These are phyloP conservation scores for Saxophila tyrrhenica DNA, from an alignment of 495 filamentous ascomycete genomes.

Conservation along the genomic window DNA sequence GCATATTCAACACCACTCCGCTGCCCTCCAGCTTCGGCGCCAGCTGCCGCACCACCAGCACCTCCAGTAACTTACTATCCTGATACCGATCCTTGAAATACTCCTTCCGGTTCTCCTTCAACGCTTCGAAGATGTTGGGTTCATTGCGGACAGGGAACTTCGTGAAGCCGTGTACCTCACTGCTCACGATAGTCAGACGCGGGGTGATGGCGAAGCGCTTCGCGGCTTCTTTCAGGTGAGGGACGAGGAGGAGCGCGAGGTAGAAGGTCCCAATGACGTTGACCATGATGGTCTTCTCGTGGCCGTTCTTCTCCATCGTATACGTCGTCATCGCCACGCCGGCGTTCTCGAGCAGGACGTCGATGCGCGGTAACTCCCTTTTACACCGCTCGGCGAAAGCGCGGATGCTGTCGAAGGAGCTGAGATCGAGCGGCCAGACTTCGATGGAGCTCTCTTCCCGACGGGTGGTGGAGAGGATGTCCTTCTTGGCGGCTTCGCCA, in stretches of 20 bases:
- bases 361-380: constrained; percentile 2
- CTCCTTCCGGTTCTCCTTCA: constrained; percentile 12
- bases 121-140: constrained; percentile 17
- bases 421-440: constrained; percentile 46
- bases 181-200: constrained; percentile 19
- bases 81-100: constrained; percentile 20
- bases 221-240: constrained; percentile 23
- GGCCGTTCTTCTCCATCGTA: constrained; percentile 25
- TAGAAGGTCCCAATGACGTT: constrained; percentile 40
- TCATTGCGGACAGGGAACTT: constrained; percentile 16
- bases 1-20: background rate
- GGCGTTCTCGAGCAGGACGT: constrained; percentile 20
- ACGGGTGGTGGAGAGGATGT: constrained; percentile 5
- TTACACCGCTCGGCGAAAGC: constrained; percentile 35
- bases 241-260: constrained; percentile 31
- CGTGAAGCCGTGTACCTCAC: constrained; percentile 18
- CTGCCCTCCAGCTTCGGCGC: background rate
- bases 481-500: constrained; percentile 15
- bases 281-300: constrained; percentile 34
- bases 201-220: constrained; percentile 16
- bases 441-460: constrained; percentile 22
- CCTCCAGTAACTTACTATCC: constrained; percentile 22
- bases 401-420: constrained; percentile 36
- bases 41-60: constrained; percentile 16
- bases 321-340: constrained; percentile 27